phyloP scores from a whole-genome alignment of 768 basidiomycete species.

The Tremella fuciformis region DNA sequence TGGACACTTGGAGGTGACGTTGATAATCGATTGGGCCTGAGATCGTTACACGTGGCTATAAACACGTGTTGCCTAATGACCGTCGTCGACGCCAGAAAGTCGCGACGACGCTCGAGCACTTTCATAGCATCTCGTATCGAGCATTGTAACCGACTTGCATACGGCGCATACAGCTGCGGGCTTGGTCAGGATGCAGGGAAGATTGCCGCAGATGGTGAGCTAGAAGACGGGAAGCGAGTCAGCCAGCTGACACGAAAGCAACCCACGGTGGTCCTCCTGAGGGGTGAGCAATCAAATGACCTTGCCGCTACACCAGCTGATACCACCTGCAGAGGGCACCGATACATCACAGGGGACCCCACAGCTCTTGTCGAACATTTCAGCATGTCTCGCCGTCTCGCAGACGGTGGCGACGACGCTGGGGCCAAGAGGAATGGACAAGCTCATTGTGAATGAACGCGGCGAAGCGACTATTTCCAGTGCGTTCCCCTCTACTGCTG shows the following conservation, averaged over 20 bases:
- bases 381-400: constrained; percentile 89
- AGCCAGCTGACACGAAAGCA: constrained; percentile 59
- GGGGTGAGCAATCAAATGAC: constrained; percentile 49
- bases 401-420: constrained; percentile 89
- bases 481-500: constrained; percentile 21
- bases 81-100: too few relatives aligned
- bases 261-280: constrained; percentile 94
- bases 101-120: too few relatives aligned
- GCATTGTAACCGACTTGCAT: too few relatives aligned
- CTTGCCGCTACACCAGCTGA: background rate
- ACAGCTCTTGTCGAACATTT: constrained; percentile 90
- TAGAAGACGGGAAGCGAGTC: background rate
- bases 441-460: constrained; percentile 86
- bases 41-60: too few relatives aligned
- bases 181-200: constrained; percentile 42
- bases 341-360: constrained; percentile 92
- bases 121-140: too few relatives aligned
- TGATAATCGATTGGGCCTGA: too few relatives aligned
- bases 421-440: constrained; percentile 99
- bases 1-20: too few relatives aligned
- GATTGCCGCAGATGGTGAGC: constrained; percentile 48
- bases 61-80: too few relatives aligned
- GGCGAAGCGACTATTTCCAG: constrained; percentile 97
- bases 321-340: constrained; percentile 66
- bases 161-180: background rate